Conservation (phyloP, 768 basidiomycete genomes). For the Heimioporus sp. region DNA sequence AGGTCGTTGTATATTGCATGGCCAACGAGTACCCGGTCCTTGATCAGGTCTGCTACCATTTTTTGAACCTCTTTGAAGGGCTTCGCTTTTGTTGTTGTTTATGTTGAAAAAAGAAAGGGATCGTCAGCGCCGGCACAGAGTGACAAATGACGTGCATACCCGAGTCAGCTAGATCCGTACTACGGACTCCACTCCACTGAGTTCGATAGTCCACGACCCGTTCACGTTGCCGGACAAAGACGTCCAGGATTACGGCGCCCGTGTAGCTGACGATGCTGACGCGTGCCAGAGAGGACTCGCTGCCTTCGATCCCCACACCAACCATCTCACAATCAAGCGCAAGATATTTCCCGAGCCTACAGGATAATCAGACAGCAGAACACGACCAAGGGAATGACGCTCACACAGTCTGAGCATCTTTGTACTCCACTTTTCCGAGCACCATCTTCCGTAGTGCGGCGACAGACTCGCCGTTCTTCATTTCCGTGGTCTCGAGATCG, state of each 20-base stretch:
- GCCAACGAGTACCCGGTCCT: constrained; percentile 80
- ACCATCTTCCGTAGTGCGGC: constrained; percentile 51
- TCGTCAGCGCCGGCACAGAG: neutral
- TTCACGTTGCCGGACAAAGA: constrained; percentile 83
- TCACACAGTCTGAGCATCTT: constrained; percentile 44
- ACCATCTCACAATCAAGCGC: constrained; percentile 99
- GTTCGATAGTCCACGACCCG: constrained; percentile 92
- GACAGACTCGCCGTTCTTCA: constrained; percentile 50
- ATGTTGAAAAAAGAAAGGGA: neutral
- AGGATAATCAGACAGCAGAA: constrained; percentile 4
- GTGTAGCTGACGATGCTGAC: constrained; percentile 89
- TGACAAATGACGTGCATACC: constrained; percentile 11
- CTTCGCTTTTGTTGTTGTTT: constrained; percentile 47
- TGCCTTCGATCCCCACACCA: constrained; percentile 81
- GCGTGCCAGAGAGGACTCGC: constrained; percentile 82
- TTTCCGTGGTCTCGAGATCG: constrained; percentile 23
- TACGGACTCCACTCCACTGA: constrained; percentile 81
- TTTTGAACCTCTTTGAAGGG: constrained; percentile 79
- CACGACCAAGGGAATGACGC: constrained; percentile 17
- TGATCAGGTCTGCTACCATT: constrained; percentile 69
- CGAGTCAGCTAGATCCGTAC: constrained; percentile 71
- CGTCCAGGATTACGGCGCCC: constrained; percentile 77
- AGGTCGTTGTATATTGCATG: constrained; percentile 93
- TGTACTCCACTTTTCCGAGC: constrained; percentile 42
- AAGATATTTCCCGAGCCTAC: constrained; percentile 69